Evolutionary conservation across 306 rosid genomes (phyloP), one percentile per base, ranked within the genome.

Genomic region (Trichosanthes cucumerina): DNA sequence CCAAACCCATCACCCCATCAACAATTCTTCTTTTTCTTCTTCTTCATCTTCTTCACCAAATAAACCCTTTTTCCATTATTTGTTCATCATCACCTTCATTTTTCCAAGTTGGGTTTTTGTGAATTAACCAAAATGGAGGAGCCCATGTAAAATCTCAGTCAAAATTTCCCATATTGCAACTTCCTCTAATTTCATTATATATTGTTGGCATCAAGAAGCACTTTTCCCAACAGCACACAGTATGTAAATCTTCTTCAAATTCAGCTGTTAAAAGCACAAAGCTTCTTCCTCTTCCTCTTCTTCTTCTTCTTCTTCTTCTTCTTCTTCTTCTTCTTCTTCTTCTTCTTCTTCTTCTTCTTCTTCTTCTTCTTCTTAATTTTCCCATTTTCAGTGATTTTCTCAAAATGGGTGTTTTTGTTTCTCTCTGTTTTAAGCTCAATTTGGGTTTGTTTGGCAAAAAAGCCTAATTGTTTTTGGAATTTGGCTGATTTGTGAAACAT

Each of bases 401-500:
- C 39, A 34, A 50, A 18, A 75, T 50, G 79, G 79, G 49, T 75
- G 50, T 18, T 34, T 75, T 53, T 9, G n/a, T 75, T 33, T 19
- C 54, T 34, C 64, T 75, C 34, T 19, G 33, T 34, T 53, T 13
- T 7, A 34, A 49, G 28, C 62, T 75, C 41, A 49, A 34, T 4
- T 28, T 47, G 23, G 39, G 34, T 68, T n/a, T 72, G 41, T 74
- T 52, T 49, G 43, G 38, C 26, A 44, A 23, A 50, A 74, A 50
- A 9, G 46, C 78, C 44, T 74, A 21, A 13, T 63, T 53, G 19
- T 19, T 18, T 5, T 3, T 24, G 2, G 16, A 50, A 53, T 33
- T 75, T 53, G 64, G 79, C 31, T 52, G 49, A 72, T 47, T 72
- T 46, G 59, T 46, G 59, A 72, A 72, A 72, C 58, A 72, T 71